Evolutionary conservation across 1,284 basidiomycete species (phyloP), one percentile per base, ranked within the genome.

Genomic region (Cryptococcus amylolentus): DNA sequence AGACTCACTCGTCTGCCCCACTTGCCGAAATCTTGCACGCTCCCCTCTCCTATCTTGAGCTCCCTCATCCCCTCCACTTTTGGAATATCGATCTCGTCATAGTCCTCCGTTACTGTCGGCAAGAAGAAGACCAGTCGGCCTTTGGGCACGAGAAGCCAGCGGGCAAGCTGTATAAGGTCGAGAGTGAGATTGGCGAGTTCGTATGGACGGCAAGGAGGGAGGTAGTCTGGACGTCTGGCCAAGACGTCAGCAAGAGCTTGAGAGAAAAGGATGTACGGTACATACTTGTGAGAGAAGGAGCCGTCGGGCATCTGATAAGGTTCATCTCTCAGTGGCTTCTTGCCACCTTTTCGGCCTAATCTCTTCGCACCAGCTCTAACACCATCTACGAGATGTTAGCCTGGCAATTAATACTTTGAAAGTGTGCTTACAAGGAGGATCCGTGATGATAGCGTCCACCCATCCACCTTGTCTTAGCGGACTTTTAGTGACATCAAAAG

Each of bases 361-460:
- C 94, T 83, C 76, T 98, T 98, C 3, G 96, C 96, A 1, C 96
- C 96, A 16, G 96, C 95, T 31, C 96, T 82, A 0, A 98, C 91
- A 10, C 95, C 96, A 73, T 98, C 95, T 86, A 69, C 56, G 37
- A 57, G 41, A 13, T n/a, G 8, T 31, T 45, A 27, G n/a, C 18
- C 23, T 23, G 23, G 23, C 23, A 23, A 23, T 23, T n/a, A 41
- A 40, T 35, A 40, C 48, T 18, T 14, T 16, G 14, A 18, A 27
- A n/a, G 3, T 35, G 3, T 10, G 16, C 87, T 73, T 74, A 91
- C 91, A 94, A 14, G 91, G 91, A 49, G 92, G 92, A 75, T 96
- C 93, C 0, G 92, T 94, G 44, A 96, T 81, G 62, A 98, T 95
- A 1, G 94, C 92, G 69, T 99, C 96, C 61, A 99, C 89, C 13